Evolutionary conservation across 1,284 basidiomycete genomes (phyloP).

Genomic region (Anthracocystis walkeri): DNA sequence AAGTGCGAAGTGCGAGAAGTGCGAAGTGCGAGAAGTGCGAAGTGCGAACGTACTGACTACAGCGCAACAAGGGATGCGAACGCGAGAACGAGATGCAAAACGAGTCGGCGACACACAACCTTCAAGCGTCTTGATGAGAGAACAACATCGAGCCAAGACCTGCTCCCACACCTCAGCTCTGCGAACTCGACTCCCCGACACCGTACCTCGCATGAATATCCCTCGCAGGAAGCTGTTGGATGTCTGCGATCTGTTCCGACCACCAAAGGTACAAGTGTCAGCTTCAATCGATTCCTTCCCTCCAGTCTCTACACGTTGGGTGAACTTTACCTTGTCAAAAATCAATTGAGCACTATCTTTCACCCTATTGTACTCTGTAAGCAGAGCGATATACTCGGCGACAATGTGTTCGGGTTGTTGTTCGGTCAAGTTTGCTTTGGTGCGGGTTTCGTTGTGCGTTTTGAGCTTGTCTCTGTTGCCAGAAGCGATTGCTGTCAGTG

Average conservation of each 20-base stretch:
- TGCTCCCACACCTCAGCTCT: neutral
- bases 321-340: conserved; percentile 36
- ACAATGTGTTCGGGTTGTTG: conserved; percentile 38
- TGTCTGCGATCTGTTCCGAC: conserved; percentile 34
- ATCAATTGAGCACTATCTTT: conserved; percentile 40
- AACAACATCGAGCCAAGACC: too few relatives aligned
- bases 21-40: neutral
- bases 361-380: conserved; percentile 44
- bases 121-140: neutral
- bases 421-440: conserved; percentile 6
- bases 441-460: conserved; percentile 27
- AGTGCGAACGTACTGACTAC: neutral
- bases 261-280: neutral
- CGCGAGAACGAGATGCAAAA: neutral
- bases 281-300: neutral
- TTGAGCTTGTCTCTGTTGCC: conserved; percentile 19
- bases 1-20: neutral
- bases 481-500: neutral
- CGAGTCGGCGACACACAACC: neutral
- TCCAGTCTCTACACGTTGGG: neutral
- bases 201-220: conserved; percentile 37
- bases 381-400: conserved; percentile 30
- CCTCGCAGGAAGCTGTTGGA: conserved; percentile 37
- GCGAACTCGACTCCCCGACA: conserved; percentile 11
- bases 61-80: neutral